Evolutionary conservation across 352 stramenopile species (phyloP), one percentile per base, ranked within the genome.

Genomic region (Plasmopara viticola): DNA sequence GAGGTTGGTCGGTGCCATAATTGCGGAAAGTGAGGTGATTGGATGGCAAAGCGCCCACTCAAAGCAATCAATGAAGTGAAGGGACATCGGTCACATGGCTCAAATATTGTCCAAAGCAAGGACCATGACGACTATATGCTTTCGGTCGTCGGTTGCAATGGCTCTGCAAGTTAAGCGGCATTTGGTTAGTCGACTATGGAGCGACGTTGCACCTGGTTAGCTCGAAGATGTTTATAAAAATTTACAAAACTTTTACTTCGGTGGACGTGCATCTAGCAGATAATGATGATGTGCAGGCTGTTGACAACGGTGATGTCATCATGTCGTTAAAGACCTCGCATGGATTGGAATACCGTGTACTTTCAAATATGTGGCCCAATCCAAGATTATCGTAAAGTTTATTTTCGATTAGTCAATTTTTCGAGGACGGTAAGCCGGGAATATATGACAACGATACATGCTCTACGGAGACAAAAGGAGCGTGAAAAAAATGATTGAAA

Each of bases 211-310:
- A 45, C 13, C 20, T 45, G 17, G 2, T 15, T 12, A 13, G 15
- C 40, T 45, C 14, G 14, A 30, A 45, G 40, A 45, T 20, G 38
- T 43, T 43, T 15, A 30, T 45, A 6, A 45, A 6, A 45, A 45
- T 31, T 17, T 45, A 45, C 17, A 45, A 45, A 15, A 6, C 6
- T 0, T 13, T 43, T 6, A 18, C 10, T 18, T 6, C 38, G 5
- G 40, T 29, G 9, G 17, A 45, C 17, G 17, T 45, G 17, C 40
- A 30, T 45, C 13, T 45, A 6, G 40, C 40, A 29, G 40, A 45
- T 6, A 15, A 45, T 15, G 40, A 15, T 29, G 40, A 2, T 15
- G 38, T 43, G 6, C 12, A 43, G 15, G 5, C 5, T 9, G 15
- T 43, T 4, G 38, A 6, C 38, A 18, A 9, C n/a, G 38, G 38